phyloP scores from a whole-genome alignment of 192 early-diverging fungal species.

The Entomortierella lignicola region DNA sequence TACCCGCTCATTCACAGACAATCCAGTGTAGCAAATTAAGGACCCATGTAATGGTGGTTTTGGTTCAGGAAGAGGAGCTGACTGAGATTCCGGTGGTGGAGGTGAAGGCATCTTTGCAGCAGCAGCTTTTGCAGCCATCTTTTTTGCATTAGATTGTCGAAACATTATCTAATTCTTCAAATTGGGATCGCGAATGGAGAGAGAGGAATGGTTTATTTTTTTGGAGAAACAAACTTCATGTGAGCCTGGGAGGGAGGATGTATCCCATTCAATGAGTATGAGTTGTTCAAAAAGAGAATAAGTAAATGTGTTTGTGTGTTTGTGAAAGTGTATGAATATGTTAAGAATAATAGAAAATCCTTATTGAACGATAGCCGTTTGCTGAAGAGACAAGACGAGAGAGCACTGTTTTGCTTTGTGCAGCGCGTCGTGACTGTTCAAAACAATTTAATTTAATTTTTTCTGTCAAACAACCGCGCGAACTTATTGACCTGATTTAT shows the following conservation, averaged over 20 bases:
- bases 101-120: not conserved
- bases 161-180: conserved; percentile 4
- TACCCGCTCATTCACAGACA: conserved; percentile 17
- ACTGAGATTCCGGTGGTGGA: not conserved
- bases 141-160: conserved; percentile 21
- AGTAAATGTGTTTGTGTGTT: too few relatives aligned
- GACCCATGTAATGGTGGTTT: conserved; percentile 2
- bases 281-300: too few relatives aligned
- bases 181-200: not conserved
- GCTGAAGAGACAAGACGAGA: too few relatives aligned
- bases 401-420: not conserved
- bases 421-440: not conserved
- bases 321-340: too few relatives aligned
- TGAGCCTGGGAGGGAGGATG: not conserved
- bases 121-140: not conserved
- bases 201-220: too few relatives aligned
- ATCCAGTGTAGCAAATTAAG: conserved; percentile 28
- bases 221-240: not conserved
- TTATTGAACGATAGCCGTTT: too few relatives aligned
- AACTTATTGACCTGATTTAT: too few relatives aligned
- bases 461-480: not conserved
- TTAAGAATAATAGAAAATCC: too few relatives aligned
- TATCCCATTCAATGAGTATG: too few relatives aligned
- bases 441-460: conserved; percentile 3
- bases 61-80: not conserved